Evolutionary conservation across 192 early-diverging fungal species (phyloP), one percentile per base, ranked within the genome.

Genomic region (Jimgerdemannia flammicorona): DNA sequence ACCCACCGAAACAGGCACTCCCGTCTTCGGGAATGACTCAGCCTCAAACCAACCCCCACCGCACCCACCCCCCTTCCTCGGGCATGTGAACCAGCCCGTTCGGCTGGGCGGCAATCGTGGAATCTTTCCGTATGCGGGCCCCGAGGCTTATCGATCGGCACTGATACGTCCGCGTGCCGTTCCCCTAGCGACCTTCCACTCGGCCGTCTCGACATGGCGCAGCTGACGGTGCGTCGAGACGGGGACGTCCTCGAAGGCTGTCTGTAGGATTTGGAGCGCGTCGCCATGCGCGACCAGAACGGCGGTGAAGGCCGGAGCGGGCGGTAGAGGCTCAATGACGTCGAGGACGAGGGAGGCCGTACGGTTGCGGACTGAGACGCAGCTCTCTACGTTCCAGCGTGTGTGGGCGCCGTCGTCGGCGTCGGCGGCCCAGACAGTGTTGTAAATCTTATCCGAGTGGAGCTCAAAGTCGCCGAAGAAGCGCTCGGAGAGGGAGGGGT

Each of bases 401-500:
- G 49, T 59, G 49, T 59, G 49, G 49, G 6, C 6, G 67, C 67
- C 67, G 18, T 68, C 43, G 14, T 44, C 20, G 0, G 64, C 78
- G 70, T 90, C 89, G 39, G 76, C 77, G 0, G 44, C 72, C 86
- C 87, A 90, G 2, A 84, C 84, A 3, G 9, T 8, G 1, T 76
- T 44, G 59, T 90, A 90, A 9, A 80, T 71, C 8, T 71, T 64
- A 19, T 84, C 84, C 7, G 79, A 73, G 40, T 74, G 66, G 78
- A 88, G 84, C 59, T 90, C 89, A 70, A 84, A 87, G 7, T 85
- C 76, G 10, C 89, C 89, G 79, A 87, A 90, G 63, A 77, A 83
- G 11, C 89, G 79, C 66, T 90, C 89, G 20, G 86, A 78, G n/a
- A 90, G 84, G 10, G 74, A 74, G 3, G 72, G 65, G 17, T 72